Evolutionary conservation across 108 stramenopile species (phyloP).

Genomic region (Skeletonema marinoi): DNA sequence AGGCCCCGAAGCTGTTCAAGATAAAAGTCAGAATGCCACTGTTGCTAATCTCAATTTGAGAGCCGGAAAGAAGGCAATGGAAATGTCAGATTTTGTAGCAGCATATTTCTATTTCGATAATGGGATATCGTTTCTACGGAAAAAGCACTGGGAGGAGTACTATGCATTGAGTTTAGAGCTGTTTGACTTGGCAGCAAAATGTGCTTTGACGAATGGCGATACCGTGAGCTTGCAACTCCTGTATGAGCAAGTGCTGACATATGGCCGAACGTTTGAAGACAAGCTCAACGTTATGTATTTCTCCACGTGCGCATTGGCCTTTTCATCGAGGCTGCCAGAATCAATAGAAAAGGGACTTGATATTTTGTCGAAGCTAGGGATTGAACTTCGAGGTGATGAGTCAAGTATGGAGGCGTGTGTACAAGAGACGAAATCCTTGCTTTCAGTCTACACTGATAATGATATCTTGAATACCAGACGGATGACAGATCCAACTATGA

Average conservation of each 20-base stretch:
- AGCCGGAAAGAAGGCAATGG: slow-evolving; percentile 38
- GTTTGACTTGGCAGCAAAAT: neutral
- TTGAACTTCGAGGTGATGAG: neutral
- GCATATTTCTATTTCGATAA: neutral
- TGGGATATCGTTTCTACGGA: neutral
- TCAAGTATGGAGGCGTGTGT: neutral
- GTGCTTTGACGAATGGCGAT: slow-evolving; percentile 7
- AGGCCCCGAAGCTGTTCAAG: slow-evolving; percentile 7
- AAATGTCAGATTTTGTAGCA: slow-evolving; percentile 18
- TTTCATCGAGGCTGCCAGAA: neutral
- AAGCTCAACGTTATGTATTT: slow-evolving; percentile 5
- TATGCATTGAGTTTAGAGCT: neutral
- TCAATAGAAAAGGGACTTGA: neutral
- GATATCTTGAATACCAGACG: neutral
- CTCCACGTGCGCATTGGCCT: neutral
- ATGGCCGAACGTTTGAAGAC: slow-evolving; percentile 5
- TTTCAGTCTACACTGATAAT: neutral
- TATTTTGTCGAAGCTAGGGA: slow-evolving; percentile 8
- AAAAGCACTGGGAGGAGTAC: neutral
- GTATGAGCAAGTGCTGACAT: neutral
- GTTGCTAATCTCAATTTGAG: slow-evolving; percentile 19
- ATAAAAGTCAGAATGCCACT: neutral
- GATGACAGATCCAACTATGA: slow-evolving; percentile 15
- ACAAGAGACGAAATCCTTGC: neutral
- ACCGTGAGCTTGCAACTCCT: neutral